Evolutionary conservation across 2,329 filamentous ascomycete genomes (phyloP).

Genomic region (Scedosporium dehoogii): DNA sequence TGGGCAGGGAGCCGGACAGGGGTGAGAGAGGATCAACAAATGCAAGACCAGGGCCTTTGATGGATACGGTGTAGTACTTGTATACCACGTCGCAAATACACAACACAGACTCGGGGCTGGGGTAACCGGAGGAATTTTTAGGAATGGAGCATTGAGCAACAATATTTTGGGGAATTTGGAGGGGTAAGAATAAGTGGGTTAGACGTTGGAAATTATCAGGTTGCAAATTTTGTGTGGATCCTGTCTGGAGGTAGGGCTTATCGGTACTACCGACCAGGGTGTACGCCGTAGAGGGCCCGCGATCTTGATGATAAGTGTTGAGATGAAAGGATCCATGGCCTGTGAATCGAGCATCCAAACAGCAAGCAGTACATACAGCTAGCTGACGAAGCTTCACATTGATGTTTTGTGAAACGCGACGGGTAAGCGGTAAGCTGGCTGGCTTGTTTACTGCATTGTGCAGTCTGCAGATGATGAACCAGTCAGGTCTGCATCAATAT

Average conservation of each 20-base stretch:
- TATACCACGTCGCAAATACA: not conserved
- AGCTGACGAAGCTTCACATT: not conserved
- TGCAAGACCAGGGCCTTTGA: not conserved
- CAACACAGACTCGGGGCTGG: not conserved
- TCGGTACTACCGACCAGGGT: not conserved
- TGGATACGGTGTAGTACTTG: too few relatives aligned
- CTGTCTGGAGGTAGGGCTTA: not conserved
- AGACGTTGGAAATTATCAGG: not conserved
- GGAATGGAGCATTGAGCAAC: not conserved
- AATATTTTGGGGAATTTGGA: not conserved
- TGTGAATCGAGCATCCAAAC: too few relatives aligned
- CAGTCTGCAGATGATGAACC: too few relatives aligned
- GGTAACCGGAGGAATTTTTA: not conserved
- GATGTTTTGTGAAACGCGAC: not conserved
- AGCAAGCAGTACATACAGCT: too few relatives aligned
- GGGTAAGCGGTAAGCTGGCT: not conserved
- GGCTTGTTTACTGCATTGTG: not conserved
- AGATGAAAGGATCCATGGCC: too few relatives aligned
- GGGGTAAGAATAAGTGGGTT: not conserved
- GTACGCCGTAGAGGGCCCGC: not conserved
- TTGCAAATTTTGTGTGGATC: not conserved
- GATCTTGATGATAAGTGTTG: too few relatives aligned
- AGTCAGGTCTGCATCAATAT: too few relatives aligned
- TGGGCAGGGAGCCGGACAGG: not conserved
- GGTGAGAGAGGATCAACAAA: not conserved